phyloP scores from a whole-genome alignment of 2,329 filamentous ascomycete genomes.

The Claviceps lovelessii region DNA sequence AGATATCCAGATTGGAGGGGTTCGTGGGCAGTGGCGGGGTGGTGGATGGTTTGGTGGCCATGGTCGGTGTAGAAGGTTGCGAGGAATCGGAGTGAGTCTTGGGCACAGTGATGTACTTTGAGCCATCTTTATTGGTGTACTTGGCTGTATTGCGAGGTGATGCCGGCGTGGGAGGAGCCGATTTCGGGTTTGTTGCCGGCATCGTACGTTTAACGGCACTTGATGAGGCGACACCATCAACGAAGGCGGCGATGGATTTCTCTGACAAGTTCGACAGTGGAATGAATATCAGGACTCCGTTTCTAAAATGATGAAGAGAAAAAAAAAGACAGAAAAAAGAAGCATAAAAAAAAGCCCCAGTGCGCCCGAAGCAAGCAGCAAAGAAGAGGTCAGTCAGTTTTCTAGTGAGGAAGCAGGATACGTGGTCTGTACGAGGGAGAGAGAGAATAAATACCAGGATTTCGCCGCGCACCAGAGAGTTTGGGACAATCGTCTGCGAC shows the following conservation, averaged over 20 bases:
- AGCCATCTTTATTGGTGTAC: constrained; percentile 54
- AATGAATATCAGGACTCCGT: neutral
- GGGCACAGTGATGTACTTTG: constrained; percentile 53
- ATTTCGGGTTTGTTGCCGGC: constrained; percentile 39
- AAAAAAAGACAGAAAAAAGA: too few species aligned
- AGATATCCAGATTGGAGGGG: constrained; percentile 13
- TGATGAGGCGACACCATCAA: constrained; percentile 25
- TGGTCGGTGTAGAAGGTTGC: constrained; percentile 36
- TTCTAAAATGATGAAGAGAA: neutral
- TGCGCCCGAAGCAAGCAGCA: neutral
- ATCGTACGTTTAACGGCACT: constrained; percentile 23
- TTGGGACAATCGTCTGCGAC: neutral
- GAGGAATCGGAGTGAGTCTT: constrained; percentile 41
- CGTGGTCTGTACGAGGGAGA: neutral
- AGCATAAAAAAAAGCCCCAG: neutral
- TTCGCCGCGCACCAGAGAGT: neutral
- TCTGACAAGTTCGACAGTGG: neutral
- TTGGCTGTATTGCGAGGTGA: constrained; percentile 43
- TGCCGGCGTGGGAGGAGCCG: constrained; percentile 33
- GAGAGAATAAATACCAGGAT: neutral
- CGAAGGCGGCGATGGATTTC: constrained; percentile 9
- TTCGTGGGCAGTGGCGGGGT: constrained; percentile 10
- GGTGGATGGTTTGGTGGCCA: constrained; percentile 22
- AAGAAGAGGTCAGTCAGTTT: neutral
- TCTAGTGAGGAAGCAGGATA: neutral